Evolutionary conservation across 306 rosid genomes (phyloP).

Genomic region (Abrus precatorius): DNA sequence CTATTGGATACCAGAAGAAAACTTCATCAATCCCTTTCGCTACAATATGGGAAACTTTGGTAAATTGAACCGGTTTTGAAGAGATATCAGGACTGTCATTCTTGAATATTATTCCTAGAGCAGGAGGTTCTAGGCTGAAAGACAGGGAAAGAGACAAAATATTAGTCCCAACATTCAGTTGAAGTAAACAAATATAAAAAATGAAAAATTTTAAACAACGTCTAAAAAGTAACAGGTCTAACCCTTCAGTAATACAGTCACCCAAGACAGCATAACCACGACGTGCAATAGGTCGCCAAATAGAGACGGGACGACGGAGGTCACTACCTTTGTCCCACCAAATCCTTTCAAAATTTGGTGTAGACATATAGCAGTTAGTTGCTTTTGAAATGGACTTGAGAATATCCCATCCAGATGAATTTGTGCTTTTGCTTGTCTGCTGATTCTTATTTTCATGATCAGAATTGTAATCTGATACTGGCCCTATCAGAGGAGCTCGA

Average conservation of each 20-base stretch:
- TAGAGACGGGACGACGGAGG: constrained; percentile 79
- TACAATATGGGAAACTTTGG: constrained; percentile 82
- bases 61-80: constrained; percentile 91
- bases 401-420: constrained; percentile 87
- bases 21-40: constrained; percentile 90
- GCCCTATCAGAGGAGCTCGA: constrained; percentile 58
- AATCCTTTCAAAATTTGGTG: constrained; percentile 94
- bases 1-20: constrained; percentile 95
- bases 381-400: constrained; percentile 84
- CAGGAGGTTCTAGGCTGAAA: constrained; percentile 96
- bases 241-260: constrained; percentile 98
- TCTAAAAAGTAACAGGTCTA: constrained; percentile 48
- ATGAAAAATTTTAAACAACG: constrained; percentile 22
- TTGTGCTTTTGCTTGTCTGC: constrained; percentile 58
- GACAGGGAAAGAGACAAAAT: constrained; percentile 44
- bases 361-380: constrained; percentile 73
- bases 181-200: constrained; percentile 22
- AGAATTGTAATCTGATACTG: constrained; percentile 59
- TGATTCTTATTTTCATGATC: constrained; percentile 59
- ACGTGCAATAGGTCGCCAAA: constrained; percentile 91
- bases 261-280: constrained; percentile 87
- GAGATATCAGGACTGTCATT: constrained; percentile 84
- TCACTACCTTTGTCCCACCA: constrained; percentile 99
- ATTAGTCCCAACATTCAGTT: constrained; percentile 20
- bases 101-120: constrained; percentile 88